Percentiles rank a stretch among this genome's conserved stretches.
These are phyloP conservation scores for Xylaria intraflava DNA, from an alignment of 495 filamentous ascomycete species.

Conservation along the genomic window DNA sequence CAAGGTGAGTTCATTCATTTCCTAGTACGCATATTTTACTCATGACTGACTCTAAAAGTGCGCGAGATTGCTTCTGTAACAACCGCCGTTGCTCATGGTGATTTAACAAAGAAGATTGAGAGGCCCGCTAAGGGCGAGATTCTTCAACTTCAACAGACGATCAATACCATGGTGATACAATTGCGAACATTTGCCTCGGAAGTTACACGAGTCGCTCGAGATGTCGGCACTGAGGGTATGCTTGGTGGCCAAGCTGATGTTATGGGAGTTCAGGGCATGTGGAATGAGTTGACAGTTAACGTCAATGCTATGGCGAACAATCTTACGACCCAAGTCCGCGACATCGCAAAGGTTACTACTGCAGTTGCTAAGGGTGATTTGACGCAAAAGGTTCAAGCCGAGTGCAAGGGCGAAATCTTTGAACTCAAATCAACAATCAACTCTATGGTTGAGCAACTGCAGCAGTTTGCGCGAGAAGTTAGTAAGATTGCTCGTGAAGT, in stretches of 20 bases:
- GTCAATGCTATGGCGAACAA: slow-evolving; percentile 99
- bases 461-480: slow-evolving; percentile 95
- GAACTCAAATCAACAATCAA: slow-evolving; percentile 97
- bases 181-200: slow-evolving; percentile 94
- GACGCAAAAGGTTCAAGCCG: slow-evolving; percentile 93
- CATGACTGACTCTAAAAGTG: slow-evolving; percentile 43
- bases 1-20: slow-evolving; percentile 37
- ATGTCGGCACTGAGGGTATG: slow-evolving; percentile 96
- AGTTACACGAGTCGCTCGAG: slow-evolving; percentile 91
- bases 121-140: slow-evolving; percentile 94
- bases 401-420: slow-evolving; percentile 93
- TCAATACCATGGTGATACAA: slow-evolving; percentile 99
- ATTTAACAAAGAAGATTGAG: slow-evolving; percentile 93
- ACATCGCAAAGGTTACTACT: slow-evolving; percentile 98
- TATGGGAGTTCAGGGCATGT: slow-evolving; percentile 73
- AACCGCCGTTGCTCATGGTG: slow-evolving; percentile 92
- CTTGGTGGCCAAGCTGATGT: slow-evolving; percentile 96
- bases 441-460: slow-evolving; percentile 96
- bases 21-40: not conserved
- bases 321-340: slow-evolving; percentile 93
- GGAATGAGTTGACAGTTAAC: slow-evolving; percentile 96
- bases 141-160: slow-evolving; percentile 90
- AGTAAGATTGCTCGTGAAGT: slow-evolving; percentile 97
- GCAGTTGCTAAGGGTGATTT: slow-evolving; percentile 94
- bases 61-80: slow-evolving; percentile 96